These are phyloP conservation scores for Conticribra weissflogii DNA, from an alignment of 108 stramenopile species.

Conservation along the genomic window DNA sequence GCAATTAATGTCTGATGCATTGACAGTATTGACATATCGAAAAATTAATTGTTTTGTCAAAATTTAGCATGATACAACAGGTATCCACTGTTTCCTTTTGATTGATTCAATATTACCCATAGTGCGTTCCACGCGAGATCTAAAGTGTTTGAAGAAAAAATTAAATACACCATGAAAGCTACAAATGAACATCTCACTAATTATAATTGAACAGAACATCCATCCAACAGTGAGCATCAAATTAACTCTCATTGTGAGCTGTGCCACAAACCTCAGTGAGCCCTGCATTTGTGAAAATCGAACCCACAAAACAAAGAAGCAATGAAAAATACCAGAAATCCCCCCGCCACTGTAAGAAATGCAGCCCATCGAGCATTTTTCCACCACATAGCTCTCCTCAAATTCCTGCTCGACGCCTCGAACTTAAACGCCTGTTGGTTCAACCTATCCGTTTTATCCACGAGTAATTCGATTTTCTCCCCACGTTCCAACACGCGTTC, in stretches of 20 bases:
- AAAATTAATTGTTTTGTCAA: too few species aligned
- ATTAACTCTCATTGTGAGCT: conserved; percentile 1
- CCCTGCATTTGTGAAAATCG: conserved; percentile 67
- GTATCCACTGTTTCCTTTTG: too few species aligned
- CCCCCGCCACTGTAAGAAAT: conserved; percentile 53
- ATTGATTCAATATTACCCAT: too few species aligned
- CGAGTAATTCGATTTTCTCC: conserved; percentile 98
- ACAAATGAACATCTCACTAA: too few species aligned
- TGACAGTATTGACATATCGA: too few species aligned
- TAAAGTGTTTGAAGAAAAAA: too few species aligned
- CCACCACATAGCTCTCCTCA: conserved; percentile 91
- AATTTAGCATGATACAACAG: too few species aligned
- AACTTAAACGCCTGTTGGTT: conserved; percentile 94
- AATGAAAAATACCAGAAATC: conserved; percentile 67
- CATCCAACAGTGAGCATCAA: too few species aligned
- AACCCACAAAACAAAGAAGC: conserved; percentile 73
- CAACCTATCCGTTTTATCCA: conserved; percentile 96
- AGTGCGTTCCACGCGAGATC: too few species aligned
- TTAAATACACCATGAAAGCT: too few species aligned
- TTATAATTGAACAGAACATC: too few species aligned
- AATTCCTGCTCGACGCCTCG: conserved; percentile 74
- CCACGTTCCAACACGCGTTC: conserved; percentile 95
- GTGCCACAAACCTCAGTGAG: conserved; percentile 14
- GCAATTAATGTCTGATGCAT: too few species aligned
- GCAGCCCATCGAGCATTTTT: conserved; percentile 75